Base-by-base conservation (phyloP, 1,139 yeast genomes). In the Yarrowia galli region DNA sequence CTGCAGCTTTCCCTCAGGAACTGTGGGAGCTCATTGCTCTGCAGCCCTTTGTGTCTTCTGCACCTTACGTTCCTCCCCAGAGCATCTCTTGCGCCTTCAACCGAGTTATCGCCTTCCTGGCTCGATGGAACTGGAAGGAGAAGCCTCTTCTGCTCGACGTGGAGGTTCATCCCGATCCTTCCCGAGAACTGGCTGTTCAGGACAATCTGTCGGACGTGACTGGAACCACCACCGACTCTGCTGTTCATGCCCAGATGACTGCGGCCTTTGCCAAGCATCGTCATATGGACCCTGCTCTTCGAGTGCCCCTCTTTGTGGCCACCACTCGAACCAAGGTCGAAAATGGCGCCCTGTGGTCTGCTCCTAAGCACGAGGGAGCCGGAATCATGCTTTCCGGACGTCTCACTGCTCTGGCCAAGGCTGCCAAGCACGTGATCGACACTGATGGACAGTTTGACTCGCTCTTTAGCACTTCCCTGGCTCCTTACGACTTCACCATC, bases 71-170 rank as follows among this genome's bases (percentile, higher is more conserved):
- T 0, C 83, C 87, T 2, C 98, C 99, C 3, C 85, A 89, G 64
- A 88, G 96, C 60, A 87, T 89, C 10, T 88, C 86, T 71, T 84
- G 89, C 69, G 99, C 97, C 16, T 92, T 95, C 75, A 81, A 91
- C 70, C 88, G 96, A 70, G 84, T 89, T 23, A 78, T 96, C 56
- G 83, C 85, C 67, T 91, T 89, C 74, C 78, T 95, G 58, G 84
- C 97, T 18, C 79, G 80, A 53, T 96, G 99, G 99, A 93, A 95
- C 77, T 95, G 99, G 99, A 88, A 86, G 73, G 96, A 90, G 71
- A 92, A 89, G 64, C 89, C 97, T 1, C 79, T 95, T 71, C 84
- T 93, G 68, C 80, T 95, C 71, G 97, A 93, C 74, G 80, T 91
- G 20, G 87, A 86, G 69, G 82, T 82, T 68, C 83, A 83, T 35